Evolutionary conservation across 371 early-diverging fungal species (phyloP), one percentile per base, ranked within the genome.

Genomic region (Basidiobolus heterosporus): DNA sequence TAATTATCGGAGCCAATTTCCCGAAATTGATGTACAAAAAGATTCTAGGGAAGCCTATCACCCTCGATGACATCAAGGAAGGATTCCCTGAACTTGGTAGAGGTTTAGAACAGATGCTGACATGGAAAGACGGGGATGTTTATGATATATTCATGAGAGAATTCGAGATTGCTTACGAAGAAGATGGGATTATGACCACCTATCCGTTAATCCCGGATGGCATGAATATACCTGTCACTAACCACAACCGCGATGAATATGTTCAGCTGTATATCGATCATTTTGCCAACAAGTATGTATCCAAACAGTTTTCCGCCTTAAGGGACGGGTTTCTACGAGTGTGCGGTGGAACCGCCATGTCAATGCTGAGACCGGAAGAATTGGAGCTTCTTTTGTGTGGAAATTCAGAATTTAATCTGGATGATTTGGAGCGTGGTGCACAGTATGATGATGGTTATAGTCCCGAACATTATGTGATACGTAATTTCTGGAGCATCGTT

Each of bases 341-440:
- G 3, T 79, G 84, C 36, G 76, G 79, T 41, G 82, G 83, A 15
- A 80, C 78, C 48, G 86, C 89, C 14, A 77, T 79, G 39, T 72
- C 67, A 57, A 74, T 73, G 62, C 37, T 38, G 17, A 35, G 83
- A 44, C 88, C 95, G 0, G 85, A 87, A 55, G 99, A 98, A 59
- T 75, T 98, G 17, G 95, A 95, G 59, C 77, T 85, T 51, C 72
- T 98, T 36, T 81, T 98, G 15, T 84, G 91, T 39, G 99, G 99
- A 8, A 63, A 56, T 39, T 49, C 9, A 1, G 13, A 2, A 3
- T 19, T 14, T n/a, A 23, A 30, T 17, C 48, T 57, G 55, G 56
- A 56, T 36, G 53, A 53, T n/a, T 48, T 60, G 3, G 53, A 64
- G 37, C 51, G 19, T 49, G 42, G 15, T 50, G 46, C 14, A 5